Conservation (phyloP, 345 rosid genomes). For the Draba incana region DNA sequence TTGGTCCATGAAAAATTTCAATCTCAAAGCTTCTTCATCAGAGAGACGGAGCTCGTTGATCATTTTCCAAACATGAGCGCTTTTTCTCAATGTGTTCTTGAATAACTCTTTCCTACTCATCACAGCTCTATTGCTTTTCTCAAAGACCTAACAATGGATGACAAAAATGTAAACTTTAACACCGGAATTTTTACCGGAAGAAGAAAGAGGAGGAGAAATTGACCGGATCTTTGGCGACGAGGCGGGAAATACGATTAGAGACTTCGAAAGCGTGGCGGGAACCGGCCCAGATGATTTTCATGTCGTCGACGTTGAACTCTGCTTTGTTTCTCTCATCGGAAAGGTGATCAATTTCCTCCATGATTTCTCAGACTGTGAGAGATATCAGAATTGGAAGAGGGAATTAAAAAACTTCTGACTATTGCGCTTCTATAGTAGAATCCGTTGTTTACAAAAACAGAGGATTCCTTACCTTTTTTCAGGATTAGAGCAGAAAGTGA, state of each 20-base stretch:
- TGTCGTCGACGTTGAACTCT: slow-evolving; percentile 73
- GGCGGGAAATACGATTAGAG: slow-evolving; percentile 76
- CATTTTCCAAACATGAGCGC: slow-evolving; percentile 74
- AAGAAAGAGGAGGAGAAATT: background rate
- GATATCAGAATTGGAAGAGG: background rate
- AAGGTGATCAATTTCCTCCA: slow-evolving; percentile 58
- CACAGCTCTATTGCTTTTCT: slow-evolving; percentile 68
- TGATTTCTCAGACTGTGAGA: slow-evolving; percentile 2
- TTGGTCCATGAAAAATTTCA: slow-evolving; percentile 73
- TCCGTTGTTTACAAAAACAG: background rate
- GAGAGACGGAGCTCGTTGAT: slow-evolving; percentile 73
- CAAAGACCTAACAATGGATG: slow-evolving; percentile 52
- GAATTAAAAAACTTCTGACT: background rate
- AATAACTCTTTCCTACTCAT: slow-evolving; percentile 79
- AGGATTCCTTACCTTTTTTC: background rate
- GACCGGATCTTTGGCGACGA: slow-evolving; percentile 90
- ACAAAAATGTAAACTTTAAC: background rate
- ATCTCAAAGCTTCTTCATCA: slow-evolving; percentile 64
- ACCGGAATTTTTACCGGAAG: background rate
- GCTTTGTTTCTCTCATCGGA: slow-evolving; percentile 72
- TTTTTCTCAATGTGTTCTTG: slow-evolving; percentile 74
- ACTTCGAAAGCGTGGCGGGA: slow-evolving; percentile 67
- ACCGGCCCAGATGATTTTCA: slow-evolving; percentile 94
- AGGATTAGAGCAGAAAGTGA: background rate
- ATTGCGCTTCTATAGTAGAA: background rate